Percentiles rank a stretch among this genome's conserved stretches.
phyloP scores from a whole-genome alignment of 2,329 filamentous ascomycete species.

The Cladosporium sp. region DNA sequence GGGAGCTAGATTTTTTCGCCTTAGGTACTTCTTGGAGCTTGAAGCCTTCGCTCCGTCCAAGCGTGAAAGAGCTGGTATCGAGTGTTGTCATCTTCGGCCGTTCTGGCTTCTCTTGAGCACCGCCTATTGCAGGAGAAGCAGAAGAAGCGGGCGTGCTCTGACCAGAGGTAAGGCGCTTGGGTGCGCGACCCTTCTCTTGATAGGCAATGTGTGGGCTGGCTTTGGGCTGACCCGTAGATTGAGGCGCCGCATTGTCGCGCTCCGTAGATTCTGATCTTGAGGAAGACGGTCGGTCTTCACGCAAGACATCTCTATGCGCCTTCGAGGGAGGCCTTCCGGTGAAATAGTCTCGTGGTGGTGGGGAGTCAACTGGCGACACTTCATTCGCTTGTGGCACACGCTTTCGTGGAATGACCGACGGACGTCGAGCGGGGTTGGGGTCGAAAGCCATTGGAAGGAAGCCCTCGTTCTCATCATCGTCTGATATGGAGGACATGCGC shows the following conservation, averaged over 20 bases:
- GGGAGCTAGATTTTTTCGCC: conserved; percentile 54
- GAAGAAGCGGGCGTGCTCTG: conserved; percentile 11
- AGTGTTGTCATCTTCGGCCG: conserved; percentile 30
- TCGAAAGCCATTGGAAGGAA: conserved; percentile 55
- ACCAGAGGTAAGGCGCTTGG: conserved; percentile 30
- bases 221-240: conserved; percentile 41
- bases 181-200: conserved; percentile 74
- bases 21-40: conserved; percentile 79
- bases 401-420: conserved; percentile 28
- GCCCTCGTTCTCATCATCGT: conserved; percentile 59
- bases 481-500: conserved; percentile 61
- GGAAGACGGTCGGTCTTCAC: conserved; percentile 39
- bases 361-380: conserved; percentile 27
- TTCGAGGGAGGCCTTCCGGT: conserved; percentile 36
- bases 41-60: conserved; percentile 51
- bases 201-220: conserved; percentile 85
- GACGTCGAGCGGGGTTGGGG: conserved; percentile 41
- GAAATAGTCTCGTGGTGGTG: conserved; percentile 46
- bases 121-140: conserved; percentile 29
- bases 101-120: conserved; percentile 41
- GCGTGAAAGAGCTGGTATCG: conserved; percentile 30
- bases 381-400: conserved; percentile 28
- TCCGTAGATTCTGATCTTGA: conserved; percentile 50
- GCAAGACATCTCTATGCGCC: conserved; percentile 43
- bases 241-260: conserved; percentile 32